Base-by-base conservation (phyloP, 768 basidiomycete genomes). In the Suillus variegatus region DNA sequence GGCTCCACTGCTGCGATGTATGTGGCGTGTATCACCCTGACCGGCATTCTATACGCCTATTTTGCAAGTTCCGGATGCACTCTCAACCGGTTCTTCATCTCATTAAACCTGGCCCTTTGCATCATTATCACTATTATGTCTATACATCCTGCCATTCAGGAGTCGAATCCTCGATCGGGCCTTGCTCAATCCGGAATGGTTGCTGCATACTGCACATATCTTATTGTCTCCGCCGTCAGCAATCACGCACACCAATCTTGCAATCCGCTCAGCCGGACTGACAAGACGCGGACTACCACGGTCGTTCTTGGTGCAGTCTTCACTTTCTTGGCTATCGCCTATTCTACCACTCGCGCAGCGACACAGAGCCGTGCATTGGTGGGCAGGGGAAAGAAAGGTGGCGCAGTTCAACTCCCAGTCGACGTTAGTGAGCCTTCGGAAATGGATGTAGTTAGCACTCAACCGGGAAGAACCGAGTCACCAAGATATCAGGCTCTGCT, bases 291-390 rank as follows among this genome's bases (percentile, higher is more conserved):
- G 66, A 94, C 88, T 44, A 95, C 94, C 9, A 91, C 93, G 2
- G 88, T 97, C 55, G 81, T 98, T 35, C 83, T 98, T 52, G 97
- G 97, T 38, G 97, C 94, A 9, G 76, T 94, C 13, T 97, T 99
- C 78, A 99, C 97, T 0, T 99, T 99, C 87, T 79, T 99, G 55
- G 96, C 97, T 6, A 97, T 99, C 70, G 97, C 97, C 8, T 99
- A 98, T 74, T 98, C 96, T 36, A 99, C 97, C 0, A 93, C 90
- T 32, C 85, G 97, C 60, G 97, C 97, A 6, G 97, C 97, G 12
- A 99, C 97, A 0, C 95, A 97, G 78, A 94, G 92, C 71, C 88
- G 92, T 65, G 97, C 95, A 8, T 79, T 99, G 28, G 90, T 92
- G 0, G 96, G 95, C 3, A 88, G 82, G 65, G 82, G 82, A 38